phyloP scores from a whole-genome alignment of 345 rosid species.

The Gossypium mustelinum region DNA sequence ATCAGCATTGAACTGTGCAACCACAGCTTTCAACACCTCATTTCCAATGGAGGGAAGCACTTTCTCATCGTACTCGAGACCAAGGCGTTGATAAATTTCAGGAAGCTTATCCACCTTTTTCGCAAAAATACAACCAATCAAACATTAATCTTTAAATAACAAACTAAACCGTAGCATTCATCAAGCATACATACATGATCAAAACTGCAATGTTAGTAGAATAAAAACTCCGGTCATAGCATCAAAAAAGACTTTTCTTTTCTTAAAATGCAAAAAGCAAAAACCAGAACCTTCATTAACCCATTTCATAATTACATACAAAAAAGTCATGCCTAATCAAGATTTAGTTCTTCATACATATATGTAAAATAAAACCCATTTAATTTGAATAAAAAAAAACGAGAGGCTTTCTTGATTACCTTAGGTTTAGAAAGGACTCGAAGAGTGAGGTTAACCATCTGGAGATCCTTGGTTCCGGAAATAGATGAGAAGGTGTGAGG shows the following conservation, averaged over 20 bases:
- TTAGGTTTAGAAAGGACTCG: conserved; percentile 94
- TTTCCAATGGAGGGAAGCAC: conserved; percentile 98
- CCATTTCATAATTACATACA: neutral
- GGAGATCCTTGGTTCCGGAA: conserved; percentile 86
- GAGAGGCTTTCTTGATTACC: conserved; percentile 27
- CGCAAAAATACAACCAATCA: neutral
- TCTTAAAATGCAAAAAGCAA: neutral
- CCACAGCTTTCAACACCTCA: conserved; percentile 95
- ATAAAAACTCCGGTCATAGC: neutral
- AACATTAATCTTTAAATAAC: neutral
- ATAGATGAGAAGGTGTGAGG: conserved; percentile 95
- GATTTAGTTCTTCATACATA: neutral
- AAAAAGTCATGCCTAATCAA: neutral
- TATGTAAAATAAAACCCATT: neutral
- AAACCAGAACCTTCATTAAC: neutral
- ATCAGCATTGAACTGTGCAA: conserved; percentile 77
- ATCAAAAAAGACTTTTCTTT: neutral
- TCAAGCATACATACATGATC: neutral
- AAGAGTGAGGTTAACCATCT: conserved; percentile 47
- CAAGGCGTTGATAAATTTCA: conserved; percentile 72
- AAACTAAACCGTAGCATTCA: neutral
- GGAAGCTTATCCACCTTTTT: conserved; percentile 66
- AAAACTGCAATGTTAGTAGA: neutral
- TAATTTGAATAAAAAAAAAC: neutral
- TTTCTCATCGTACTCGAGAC: conserved; percentile 88